Conservation (phyloP, 495 filamentous ascomycete genomes). For the Penicillium daleae region DNA sequence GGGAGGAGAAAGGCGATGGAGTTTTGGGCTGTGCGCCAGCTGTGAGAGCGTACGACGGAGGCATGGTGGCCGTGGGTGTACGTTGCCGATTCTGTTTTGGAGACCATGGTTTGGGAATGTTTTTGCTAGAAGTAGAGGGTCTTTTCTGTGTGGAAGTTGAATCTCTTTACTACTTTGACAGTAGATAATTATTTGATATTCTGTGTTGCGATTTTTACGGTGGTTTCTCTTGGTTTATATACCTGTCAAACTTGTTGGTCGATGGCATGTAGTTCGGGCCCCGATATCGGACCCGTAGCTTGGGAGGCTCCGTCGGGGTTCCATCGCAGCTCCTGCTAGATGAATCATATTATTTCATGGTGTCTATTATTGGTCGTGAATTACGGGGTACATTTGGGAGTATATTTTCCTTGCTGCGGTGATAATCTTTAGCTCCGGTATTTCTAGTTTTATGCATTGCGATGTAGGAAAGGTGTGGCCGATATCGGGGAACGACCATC, state of each 20-base stretch:
- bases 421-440: not conserved
- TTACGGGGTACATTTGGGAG: too few relatives aligned
- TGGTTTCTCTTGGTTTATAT: not conserved
- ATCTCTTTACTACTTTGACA: not conserved
- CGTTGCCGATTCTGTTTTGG: constrained; percentile 36
- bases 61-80: constrained; percentile 58
- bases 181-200: not conserved
- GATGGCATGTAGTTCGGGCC: constrained; percentile 2
- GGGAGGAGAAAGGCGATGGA: constrained; percentile 53
- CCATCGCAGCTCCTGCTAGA: not conserved
- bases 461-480: not conserved
- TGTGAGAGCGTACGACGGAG: constrained; percentile 51
- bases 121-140: not conserved
- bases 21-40: constrained; percentile 53
- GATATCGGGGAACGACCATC: not conserved
- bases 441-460: not conserved
- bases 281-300: not conserved
- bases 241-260: not conserved
- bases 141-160: not conserved
- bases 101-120: constrained; percentile 3
- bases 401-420: not conserved
- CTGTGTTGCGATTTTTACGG: not conserved
- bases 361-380: not conserved
- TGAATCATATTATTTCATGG: not conserved
- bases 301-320: not conserved